Evolutionary conservation across 257 asterid genomes (phyloP).

Genomic region (Fraxinus cuspidata): DNA sequence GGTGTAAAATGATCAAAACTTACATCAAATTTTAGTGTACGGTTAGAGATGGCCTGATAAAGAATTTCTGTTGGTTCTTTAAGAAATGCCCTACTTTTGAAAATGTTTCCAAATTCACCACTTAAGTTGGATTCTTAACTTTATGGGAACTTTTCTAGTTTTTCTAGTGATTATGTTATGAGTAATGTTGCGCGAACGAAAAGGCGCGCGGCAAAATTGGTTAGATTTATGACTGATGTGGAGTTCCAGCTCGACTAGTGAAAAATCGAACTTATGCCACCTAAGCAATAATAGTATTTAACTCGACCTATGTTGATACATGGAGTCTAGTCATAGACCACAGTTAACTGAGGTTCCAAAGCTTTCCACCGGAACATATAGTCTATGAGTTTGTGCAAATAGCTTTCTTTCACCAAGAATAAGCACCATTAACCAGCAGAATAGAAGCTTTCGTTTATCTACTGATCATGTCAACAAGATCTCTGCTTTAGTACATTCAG

Average conservation of each 20-base stretch:
- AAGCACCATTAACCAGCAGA: conserved; percentile 1
- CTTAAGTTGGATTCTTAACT: neutral
- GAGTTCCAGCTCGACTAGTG: neutral
- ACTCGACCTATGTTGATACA: neutral
- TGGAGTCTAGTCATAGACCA: no score
- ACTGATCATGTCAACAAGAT: conserved; percentile 16
- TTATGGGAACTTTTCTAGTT: neutral
- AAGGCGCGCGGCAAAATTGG: no score
- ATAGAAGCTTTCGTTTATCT: conserved; percentile 6
- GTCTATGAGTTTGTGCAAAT: neutral
- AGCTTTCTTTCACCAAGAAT: neutral
- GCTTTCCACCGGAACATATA: no score
- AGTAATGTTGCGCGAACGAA: neutral
- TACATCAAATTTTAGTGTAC: no score
- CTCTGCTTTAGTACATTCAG: neutral
- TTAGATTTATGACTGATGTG: neutral
- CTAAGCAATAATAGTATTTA: no score
- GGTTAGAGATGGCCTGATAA: conserved; percentile 7
- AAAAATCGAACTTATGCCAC: neutral
- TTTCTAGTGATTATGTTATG: neutral
- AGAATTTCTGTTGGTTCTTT: neutral
- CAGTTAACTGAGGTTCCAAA: no score
- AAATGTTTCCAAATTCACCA: neutral
- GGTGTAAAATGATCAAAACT: no score
- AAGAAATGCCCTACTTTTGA: neutral